Evolutionary conservation across 805 yeast genomes (phyloP), one percentile per base, ranked within the genome.

Genomic region (Candida sithepensis): DNA sequence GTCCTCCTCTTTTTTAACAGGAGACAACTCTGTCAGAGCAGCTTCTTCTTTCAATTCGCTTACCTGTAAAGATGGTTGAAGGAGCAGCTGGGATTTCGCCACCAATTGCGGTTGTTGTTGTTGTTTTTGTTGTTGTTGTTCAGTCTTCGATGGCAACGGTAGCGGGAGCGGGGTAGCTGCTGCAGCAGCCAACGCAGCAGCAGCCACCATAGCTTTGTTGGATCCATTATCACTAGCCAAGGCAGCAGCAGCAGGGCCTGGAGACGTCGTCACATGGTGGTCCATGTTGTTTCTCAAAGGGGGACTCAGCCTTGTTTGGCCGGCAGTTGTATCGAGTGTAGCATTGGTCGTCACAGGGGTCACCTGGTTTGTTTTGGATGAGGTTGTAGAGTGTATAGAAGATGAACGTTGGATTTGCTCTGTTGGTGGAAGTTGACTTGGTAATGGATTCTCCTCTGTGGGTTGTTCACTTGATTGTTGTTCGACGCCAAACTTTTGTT

Each of bases 101-200:
- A 37, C 32, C 41, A 44, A 41, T 38, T 44, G 26, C 13, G 34
- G 51, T 8, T 30, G 34, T n/a, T 59, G n/a, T n/a, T n/a, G n/a
- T n/a, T n/a, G n/a, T n/a, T n/a, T n/a, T n/a, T n/a, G n/a, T n/a
- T 44, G 26, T 14, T 39, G 51, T 8, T 30, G 34, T n/a, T 59
- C 57, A 22, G 39, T 41, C 28, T 50, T 50, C 2, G 53, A 39
- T 39, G 59, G 45, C 16, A 75, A 59, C 3, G 90, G 90, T 32
- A 86, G 61, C 1, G 94, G 94, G 13, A 26, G 12, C 5, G 34
- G 34, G 14, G 81, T 75, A 13, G 82, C 87, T 2, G 91, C 91
- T 0, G 92, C 94, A 0, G 87, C 88, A 3, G 90, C 89, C 43
- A 86, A 69, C 0, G 92, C 92, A 8, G 91, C 92, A 1, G 94